Conservation (phyloP, 129 eudicot genomes). For the Flaveria linearis region DNA sequence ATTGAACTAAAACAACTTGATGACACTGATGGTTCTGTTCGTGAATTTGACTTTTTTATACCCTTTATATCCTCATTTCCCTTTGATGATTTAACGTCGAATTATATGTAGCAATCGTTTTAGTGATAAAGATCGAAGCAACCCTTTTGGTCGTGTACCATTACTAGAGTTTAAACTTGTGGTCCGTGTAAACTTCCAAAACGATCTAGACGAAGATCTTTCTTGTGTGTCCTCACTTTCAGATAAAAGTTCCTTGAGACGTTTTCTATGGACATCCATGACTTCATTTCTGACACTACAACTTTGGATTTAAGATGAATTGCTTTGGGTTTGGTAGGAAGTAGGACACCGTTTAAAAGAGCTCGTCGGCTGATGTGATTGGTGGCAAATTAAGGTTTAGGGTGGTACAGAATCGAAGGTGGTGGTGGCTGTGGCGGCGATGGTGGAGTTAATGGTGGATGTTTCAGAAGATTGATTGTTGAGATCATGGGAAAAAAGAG, state of each 20-base stretch:
- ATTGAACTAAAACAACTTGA: conserved; percentile 29
- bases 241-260: conserved; percentile 61
- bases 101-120: conserved; percentile 48
- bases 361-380: conserved; percentile 70
- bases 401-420: conserved; percentile 58
- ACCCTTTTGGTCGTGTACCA: conserved; percentile 38
- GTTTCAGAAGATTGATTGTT: conserved; percentile 32
- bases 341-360: conserved; percentile 70
- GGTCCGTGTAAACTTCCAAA: conserved; percentile 80
- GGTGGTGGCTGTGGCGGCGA: neutral
- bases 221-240: conserved; percentile 40
- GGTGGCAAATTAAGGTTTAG: conserved; percentile 21
- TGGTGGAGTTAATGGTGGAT: neutral
- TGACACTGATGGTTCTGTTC: conserved; percentile 35
- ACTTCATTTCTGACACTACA: neutral
- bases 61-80: conserved; percentile 21
- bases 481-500: conserved; percentile 38
- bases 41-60: conserved; percentile 45
- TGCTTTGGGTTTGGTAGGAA: conserved; percentile 60
- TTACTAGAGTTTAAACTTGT: conserved; percentile 57
- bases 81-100: conserved; percentile 49
- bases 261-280: conserved; percentile 43
- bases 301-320: neutral
- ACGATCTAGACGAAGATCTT: conserved; percentile 43
- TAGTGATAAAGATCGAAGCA: conserved; percentile 51